A percentile compares a stretch with the other conserved stretches of the same genome.
Evolutionary conservation across 192 early-diverging fungal genomes (phyloP).

Genomic region (Geranomyces variabilis): DNA sequence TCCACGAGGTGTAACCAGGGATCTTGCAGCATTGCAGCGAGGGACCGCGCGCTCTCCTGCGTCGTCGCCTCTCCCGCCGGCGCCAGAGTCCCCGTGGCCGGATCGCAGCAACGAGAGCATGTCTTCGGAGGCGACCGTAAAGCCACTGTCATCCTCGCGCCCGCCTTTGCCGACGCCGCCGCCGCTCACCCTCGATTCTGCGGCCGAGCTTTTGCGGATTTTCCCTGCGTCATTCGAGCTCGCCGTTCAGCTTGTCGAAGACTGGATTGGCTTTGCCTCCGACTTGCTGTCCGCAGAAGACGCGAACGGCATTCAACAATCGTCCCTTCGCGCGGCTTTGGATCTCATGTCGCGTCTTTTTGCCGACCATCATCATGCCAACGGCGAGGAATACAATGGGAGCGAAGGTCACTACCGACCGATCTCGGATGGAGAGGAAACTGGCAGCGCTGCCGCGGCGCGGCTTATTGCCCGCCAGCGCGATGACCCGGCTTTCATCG

Average conservation of each 20-base stretch:
- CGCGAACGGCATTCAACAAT: not conserved
- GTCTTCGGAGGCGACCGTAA: not conserved
- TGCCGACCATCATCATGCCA: constrained; percentile 8
- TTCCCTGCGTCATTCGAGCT: constrained; percentile 50
- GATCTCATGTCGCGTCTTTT: not conserved
- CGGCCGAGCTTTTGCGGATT: constrained; percentile 41
- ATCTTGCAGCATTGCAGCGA: not conserved
- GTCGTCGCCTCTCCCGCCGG: not conserved
- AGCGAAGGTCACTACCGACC: constrained; percentile 11
- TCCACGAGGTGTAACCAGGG: not conserved
- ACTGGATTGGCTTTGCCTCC: constrained; percentile 30
- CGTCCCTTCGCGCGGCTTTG: not conserved
- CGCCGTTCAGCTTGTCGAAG: constrained; percentile 36
- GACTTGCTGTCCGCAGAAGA: not conserved
- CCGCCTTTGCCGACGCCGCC: constrained; percentile 2
- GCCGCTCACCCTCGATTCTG: constrained; percentile 28
- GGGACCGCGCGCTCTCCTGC: not conserved
- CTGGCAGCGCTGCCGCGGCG: not conserved
- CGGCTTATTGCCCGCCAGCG: constrained; percentile 19
- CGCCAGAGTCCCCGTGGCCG: not conserved
- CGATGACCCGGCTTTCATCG: constrained; percentile 15
- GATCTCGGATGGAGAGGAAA: constrained; percentile 10
- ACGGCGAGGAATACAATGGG: not conserved
- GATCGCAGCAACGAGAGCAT: not conserved
- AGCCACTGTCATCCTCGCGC: not conserved